Conservation (phyloP, 179 eudicot genomes). For the Heliamphora pulchella region DNA sequence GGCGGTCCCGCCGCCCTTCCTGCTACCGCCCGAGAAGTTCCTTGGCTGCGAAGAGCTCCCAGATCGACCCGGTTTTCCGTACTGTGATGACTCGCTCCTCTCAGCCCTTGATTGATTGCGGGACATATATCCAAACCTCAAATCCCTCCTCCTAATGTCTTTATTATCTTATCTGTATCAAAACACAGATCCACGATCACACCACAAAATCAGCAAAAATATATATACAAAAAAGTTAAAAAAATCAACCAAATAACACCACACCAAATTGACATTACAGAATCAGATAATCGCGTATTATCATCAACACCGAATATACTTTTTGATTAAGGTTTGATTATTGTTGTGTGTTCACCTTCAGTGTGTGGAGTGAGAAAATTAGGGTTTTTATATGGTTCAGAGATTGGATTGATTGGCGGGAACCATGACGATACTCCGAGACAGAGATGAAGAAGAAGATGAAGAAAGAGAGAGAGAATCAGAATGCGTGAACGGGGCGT, state of each 20-base stretch:
- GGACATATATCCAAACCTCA: constrained; percentile 69
- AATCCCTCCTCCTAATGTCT: constrained; percentile 14
- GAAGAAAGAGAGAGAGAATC: background rate
- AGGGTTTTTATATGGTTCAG: constrained; percentile 21
- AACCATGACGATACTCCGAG: constrained; percentile 30
- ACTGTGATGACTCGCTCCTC: constrained; percentile 50
- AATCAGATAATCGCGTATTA: background rate
- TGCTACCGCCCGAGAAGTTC: constrained; percentile 35
- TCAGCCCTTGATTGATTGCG: constrained; percentile 71
- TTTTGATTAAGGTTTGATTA: background rate
- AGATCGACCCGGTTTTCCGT: constrained; percentile 56
- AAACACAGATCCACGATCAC: constrained; percentile 32
- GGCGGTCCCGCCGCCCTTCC: constrained; percentile 52
- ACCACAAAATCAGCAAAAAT: constrained; percentile 9
- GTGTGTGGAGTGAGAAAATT: constrained; percentile 11
- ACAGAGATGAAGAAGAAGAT: constrained; percentile 14
- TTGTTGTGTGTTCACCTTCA: constrained; percentile 6
- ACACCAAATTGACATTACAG: constrained; percentile 1
- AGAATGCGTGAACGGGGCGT: background rate
- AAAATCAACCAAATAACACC: constrained; percentile 4
- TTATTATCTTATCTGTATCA: constrained; percentile 10
- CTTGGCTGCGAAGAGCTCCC: constrained; percentile 40
- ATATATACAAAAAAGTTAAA: background rate
- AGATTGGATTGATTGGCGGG: constrained; percentile 30
- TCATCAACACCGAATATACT: background rate